A percentile compares a stretch with the other conserved stretches of the same genome.
phyloP scores from a whole-genome alignment of 2,329 filamentous ascomycete species.

The Aureobasidium vineae region DNA sequence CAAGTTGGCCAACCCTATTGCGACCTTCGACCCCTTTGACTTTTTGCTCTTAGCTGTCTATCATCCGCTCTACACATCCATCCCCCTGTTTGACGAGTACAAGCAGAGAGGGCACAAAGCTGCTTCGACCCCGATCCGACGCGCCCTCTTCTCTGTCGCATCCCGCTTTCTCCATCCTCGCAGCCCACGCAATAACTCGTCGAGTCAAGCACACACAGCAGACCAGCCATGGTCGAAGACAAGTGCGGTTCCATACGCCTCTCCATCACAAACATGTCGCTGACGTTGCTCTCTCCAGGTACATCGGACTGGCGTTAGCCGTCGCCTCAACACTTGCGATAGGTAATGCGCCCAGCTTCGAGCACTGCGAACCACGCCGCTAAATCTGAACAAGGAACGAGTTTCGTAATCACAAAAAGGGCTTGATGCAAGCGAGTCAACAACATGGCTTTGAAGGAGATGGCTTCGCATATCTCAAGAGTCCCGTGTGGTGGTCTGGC shows the following conservation, averaged over 20 bases:
- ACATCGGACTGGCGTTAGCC: conserved; percentile 72
- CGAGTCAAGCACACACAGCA: conserved; percentile 6
- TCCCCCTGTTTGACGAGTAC: neutral
- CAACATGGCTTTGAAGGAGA: conserved; percentile 95
- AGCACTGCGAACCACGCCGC: neutral
- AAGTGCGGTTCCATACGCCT: neutral
- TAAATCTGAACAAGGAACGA: conserved; percentile 63
- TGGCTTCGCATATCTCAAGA: conserved; percentile 89
- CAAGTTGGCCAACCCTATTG: conserved; percentile 10
- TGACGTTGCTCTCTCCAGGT: conserved; percentile 50
- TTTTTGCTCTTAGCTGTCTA: neutral
- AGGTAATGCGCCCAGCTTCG: conserved; percentile 53
- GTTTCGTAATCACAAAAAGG: conserved; percentile 99
- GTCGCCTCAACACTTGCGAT: conserved; percentile 73
- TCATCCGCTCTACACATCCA: neutral
- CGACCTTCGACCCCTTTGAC: conserved; percentile 13
- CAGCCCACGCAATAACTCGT: neutral
- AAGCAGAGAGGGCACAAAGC: conserved; percentile 4
- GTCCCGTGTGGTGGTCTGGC: conserved; percentile 96
- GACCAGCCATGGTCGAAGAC: conserved; percentile 25
- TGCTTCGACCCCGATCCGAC: neutral
- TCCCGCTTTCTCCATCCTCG: conserved; percentile 12
- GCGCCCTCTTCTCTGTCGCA: conserved; percentile 12
- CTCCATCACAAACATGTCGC: neutral
- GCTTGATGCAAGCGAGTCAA: conserved; percentile 85